phyloP scores from a whole-genome alignment of 805 yeast genomes.

The Kodamaea sagamina region DNA sequence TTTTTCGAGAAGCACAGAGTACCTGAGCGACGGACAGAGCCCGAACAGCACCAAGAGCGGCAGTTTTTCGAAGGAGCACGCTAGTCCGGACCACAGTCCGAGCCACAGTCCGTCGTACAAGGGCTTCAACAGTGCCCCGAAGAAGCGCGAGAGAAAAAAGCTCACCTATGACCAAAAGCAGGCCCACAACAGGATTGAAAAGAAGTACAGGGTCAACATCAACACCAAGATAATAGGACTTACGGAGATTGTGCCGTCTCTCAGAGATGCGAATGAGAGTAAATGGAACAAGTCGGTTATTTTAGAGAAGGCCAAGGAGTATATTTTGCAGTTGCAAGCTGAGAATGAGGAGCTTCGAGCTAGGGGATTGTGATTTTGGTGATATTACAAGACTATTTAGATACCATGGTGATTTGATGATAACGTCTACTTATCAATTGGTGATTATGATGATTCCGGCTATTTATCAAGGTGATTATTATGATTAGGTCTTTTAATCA shows the following conservation, averaged over 20 bases:
- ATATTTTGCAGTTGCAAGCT: conserved; percentile 54
- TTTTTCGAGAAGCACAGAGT: neutral
- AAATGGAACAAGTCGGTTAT: conserved; percentile 63
- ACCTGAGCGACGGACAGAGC: neutral
- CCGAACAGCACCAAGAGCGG: neutral
- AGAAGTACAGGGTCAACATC: conserved; percentile 69
- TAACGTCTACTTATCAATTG: too few relatives aligned
- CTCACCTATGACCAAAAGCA: conserved; percentile 61
- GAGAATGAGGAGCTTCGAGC: conserved; percentile 35
- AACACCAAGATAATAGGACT: conserved; percentile 70
- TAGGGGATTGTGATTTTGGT: conserved; percentile 16
- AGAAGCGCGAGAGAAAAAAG: conserved; percentile 53
- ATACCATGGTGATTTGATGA: too few relatives aligned
- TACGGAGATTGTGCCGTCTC: conserved; percentile 64
- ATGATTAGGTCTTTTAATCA: too few relatives aligned
- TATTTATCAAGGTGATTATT: too few relatives aligned
- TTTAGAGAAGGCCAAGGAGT: conserved; percentile 66
- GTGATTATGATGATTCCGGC: too few relatives aligned
- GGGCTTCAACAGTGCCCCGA: conserved; percentile 8
- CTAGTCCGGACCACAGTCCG: too few relatives aligned
- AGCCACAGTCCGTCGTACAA: neutral
- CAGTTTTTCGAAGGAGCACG: too few relatives aligned
- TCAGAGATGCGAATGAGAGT: conserved; percentile 27
- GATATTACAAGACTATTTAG: too few relatives aligned
- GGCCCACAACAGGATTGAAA: conserved; percentile 74